Percentiles rank a stretch among this genome's conserved stretches.
Evolutionary conservation across 2,329 filamentous ascomycete species (phyloP).

Genomic region (Cytospora leucostoma): DNA sequence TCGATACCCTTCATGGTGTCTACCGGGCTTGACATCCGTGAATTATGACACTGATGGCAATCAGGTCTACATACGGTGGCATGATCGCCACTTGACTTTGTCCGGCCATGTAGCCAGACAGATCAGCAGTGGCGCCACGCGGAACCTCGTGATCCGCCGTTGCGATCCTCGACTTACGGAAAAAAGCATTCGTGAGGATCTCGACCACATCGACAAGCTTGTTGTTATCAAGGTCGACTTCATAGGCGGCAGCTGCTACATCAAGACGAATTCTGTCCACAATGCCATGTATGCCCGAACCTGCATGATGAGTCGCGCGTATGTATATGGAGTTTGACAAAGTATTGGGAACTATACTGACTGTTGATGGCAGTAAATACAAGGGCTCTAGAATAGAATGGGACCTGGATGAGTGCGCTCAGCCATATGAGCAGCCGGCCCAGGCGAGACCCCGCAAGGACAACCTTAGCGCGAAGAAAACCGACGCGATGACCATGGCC

Average conservation of each 20-base stretch:
- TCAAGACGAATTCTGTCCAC: constrained; percentile 76
- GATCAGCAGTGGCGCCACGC: constrained; percentile 65
- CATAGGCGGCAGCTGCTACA: constrained; percentile 59
- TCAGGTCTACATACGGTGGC: constrained; percentile 70
- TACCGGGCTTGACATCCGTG: background rate
- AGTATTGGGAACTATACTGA: constrained; percentile 17
- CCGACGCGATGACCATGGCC: constrained; percentile 39
- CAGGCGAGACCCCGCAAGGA: constrained; percentile 34
- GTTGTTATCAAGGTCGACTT: constrained; percentile 68
- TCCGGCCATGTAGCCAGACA: constrained; percentile 64
- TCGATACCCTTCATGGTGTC: constrained; percentile 1
- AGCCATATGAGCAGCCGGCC: constrained; percentile 47
- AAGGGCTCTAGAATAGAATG: constrained; percentile 71
- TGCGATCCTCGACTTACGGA: constrained; percentile 62
- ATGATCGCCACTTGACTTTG: constrained; percentile 68
- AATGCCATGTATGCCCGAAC: constrained; percentile 74
- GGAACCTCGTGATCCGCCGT: constrained; percentile 71
- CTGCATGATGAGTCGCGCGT: constrained; percentile 71
- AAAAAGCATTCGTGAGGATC: constrained; percentile 65
- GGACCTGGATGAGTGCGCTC: constrained; percentile 71
- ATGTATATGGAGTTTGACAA: constrained; percentile 34
- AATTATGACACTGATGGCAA: constrained; percentile 8
- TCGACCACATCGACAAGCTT: constrained; percentile 82
- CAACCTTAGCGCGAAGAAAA: constrained; percentile 38
- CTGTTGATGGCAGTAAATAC: constrained; percentile 54